Evolutionary conservation across 1,284 basidiomycete genomes (phyloP).

Genomic region (Neolentinus lepideus): DNA sequence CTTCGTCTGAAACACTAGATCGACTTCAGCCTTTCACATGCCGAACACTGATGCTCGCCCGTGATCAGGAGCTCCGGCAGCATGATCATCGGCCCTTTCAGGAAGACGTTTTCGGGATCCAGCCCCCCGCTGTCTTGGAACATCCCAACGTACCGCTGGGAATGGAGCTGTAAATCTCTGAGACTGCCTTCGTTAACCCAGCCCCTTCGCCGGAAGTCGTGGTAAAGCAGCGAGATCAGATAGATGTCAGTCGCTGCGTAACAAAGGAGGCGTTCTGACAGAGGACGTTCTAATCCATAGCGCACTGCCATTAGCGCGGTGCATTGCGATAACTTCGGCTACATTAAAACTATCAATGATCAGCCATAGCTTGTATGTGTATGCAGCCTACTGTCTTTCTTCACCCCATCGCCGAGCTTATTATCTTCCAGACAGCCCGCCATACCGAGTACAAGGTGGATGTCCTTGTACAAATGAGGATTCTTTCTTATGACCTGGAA

Average conservation of each 20-base stretch:
- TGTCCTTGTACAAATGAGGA: constrained; percentile 19
- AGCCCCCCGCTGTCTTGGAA: constrained; percentile 12
- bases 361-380: background rate
- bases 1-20: background rate
- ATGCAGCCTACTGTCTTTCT: constrained; percentile 22
- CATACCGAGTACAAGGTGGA: constrained; percentile 23
- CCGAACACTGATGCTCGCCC: background rate
- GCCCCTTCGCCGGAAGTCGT: constrained; percentile 20
- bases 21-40: background rate
- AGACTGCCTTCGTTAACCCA: constrained; percentile 22
- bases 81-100: constrained; percentile 2
- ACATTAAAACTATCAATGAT: background rate
- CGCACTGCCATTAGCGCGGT: constrained; percentile 21
- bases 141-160: constrained; percentile 14
- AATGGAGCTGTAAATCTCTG: constrained; percentile 13
- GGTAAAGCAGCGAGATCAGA: constrained; percentile 29
- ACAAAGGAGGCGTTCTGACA: constrained; percentile 24
- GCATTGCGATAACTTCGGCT: constrained; percentile 32
- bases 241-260: constrained; percentile 36
- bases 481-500: constrained; percentile 18
- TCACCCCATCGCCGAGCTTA: constrained; percentile 11
- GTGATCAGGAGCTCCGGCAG: background rate
- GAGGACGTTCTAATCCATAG: constrained; percentile 30
- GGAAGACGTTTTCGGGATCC: constrained; percentile 8
- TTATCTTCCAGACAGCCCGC: constrained; percentile 16